Base-by-base conservation (phyloP, 331 rosid genomes). In the Saraca asoca region DNA sequence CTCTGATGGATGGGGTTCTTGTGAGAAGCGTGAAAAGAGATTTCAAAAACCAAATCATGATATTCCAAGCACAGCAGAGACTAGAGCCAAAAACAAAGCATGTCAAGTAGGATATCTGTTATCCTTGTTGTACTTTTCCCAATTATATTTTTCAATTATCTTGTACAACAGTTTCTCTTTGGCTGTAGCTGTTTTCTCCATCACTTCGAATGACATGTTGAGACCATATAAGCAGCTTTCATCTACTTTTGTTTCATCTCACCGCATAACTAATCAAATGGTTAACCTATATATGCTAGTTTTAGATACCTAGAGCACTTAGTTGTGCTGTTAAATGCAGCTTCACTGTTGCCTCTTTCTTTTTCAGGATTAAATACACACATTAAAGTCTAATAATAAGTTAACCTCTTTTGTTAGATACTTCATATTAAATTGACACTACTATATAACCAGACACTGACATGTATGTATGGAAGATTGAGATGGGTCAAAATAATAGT, bases 1-100 rank as follows among this genome's bases (percentile, higher is more conserved):
- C 79, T 81, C 96, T 10, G 98, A 92, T 81, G 98, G 95, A 74
- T 92, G 98, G 96, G 98, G 98, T 48, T 90, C 96, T 15, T 92
- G 98, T 64, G 98, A 92, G 15, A 83, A 91, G 73, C 91, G 91
- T 4, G 98, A 92, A 81, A 92, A 92, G 83, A 87, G 81, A 56
- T 92, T 89, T 76, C 64, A 9, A 44, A 89, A 87, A 51, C 96
- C 98, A 68, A 92, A 92, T 81, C 91, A 89, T 79, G 98, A 92
- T 75, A 62, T 89, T 73, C 94, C 98, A 13, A 85, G 98, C 76
- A 92, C 96, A 34, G 98, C 98, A 1, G 98, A 89, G 80, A 87
- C 98, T 35, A 85, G 98, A 79, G 98, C 94, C 24, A 92, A 92
- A 82, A 92, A 86, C 51, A 92, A 79, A 84, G 95, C 98, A 67